phyloP scores from a whole-genome alignment of 2,329 filamentous ascomycete species.

The Pestalotiopsis sp. region DNA sequence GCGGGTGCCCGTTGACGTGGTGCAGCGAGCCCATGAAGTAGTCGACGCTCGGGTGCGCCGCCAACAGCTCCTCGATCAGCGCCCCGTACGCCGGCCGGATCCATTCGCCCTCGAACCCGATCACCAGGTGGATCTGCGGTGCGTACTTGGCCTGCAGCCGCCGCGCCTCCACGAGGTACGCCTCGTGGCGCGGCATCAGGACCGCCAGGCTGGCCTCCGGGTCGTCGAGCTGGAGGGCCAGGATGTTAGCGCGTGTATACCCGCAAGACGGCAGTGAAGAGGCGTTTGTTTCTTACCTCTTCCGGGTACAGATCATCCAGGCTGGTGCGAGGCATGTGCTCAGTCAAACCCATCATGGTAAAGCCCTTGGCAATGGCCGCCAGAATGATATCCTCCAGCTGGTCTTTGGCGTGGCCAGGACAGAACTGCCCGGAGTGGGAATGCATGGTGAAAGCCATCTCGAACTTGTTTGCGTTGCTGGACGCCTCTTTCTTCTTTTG shows the following conservation, averaged over 20 bases:
- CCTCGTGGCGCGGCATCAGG: constrained; percentile 61
- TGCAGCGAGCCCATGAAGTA: constrained; percentile 94
- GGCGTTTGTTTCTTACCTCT: constrained; percentile 58
- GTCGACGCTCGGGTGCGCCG: constrained; percentile 67
- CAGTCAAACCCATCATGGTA: constrained; percentile 83
- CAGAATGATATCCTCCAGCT: constrained; percentile 80
- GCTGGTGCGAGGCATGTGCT: constrained; percentile 87
- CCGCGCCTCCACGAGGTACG: constrained; percentile 75
- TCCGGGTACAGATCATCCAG: constrained; percentile 85
- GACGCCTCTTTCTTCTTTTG: not conserved
- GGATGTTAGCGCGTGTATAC: not conserved
- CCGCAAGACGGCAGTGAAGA: not conserved
- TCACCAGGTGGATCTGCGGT: constrained; percentile 71
- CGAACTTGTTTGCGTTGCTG: constrained; percentile 7
- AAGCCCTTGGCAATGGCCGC: constrained; percentile 78
- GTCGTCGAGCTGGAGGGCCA: constrained; percentile 46
- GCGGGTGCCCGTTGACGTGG: constrained; percentile 83
- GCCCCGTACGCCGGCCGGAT: constrained; percentile 67
- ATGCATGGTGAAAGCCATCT: constrained; percentile 96
- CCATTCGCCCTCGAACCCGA: constrained; percentile 94
- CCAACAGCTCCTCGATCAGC: constrained; percentile 60
- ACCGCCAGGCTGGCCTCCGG: constrained; percentile 47
- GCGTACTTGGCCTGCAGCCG: constrained; percentile 73
- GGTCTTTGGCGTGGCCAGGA: constrained; percentile 81
- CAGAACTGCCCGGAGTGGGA: constrained; percentile 98